These are phyloP conservation scores for Tylopilus felleus DNA, from an alignment of 768 basidiomycete genomes.

Conservation along the genomic window DNA sequence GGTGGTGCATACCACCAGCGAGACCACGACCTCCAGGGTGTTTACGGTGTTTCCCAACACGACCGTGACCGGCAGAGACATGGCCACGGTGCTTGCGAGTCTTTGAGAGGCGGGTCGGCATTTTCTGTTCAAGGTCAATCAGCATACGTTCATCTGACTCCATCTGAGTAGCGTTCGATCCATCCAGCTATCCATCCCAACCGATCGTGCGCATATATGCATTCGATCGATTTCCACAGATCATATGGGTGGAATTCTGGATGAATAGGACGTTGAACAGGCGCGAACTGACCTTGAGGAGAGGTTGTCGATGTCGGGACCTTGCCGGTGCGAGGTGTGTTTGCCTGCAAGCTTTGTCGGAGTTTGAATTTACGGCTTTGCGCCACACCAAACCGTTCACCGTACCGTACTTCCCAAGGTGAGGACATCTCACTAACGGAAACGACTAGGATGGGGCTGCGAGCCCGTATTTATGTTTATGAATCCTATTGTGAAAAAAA, in stretches of 20 bases:
- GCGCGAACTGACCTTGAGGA: slow-evolving; percentile 66
- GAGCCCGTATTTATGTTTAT: slow-evolving; percentile 69
- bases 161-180: slow-evolving; percentile 35
- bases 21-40: slow-evolving; percentile 99
- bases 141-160: slow-evolving; percentile 19
- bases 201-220: slow-evolving; percentile 14
- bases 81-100: slow-evolving; percentile 99
- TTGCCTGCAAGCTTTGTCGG: slow-evolving; percentile 18
- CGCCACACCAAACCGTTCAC: slow-evolving; percentile 22
- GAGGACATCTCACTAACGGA: slow-evolving; percentile 4
- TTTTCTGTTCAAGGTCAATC: slow-evolving; percentile 42
- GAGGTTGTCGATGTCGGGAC: slow-evolving; percentile 43
- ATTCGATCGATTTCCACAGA: slow-evolving; percentile 13
- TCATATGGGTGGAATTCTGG: slow-evolving; percentile 10
- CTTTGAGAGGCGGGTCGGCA: slow-evolving; percentile 96
- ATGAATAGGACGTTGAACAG: slow-evolving; percentile 18
- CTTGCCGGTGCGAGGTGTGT: slow-evolving; percentile 9
- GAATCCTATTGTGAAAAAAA: slow-evolving; percentile 52
- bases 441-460: slow-evolving; percentile 47
- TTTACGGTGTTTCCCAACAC: slow-evolving; percentile 99
- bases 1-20: slow-evolving; percentile 99
- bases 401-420: slow-evolving; percentile 12
- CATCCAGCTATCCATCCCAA: slow-evolving; percentile 52
- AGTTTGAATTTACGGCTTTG: slow-evolving; percentile 21
- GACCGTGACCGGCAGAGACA: slow-evolving; percentile 99